A percentile compares a stretch with the other conserved stretches of the same genome.
phyloP scores from a whole-genome alignment of 73 alveolate species.

The Blepharisma japonicum region DNA sequence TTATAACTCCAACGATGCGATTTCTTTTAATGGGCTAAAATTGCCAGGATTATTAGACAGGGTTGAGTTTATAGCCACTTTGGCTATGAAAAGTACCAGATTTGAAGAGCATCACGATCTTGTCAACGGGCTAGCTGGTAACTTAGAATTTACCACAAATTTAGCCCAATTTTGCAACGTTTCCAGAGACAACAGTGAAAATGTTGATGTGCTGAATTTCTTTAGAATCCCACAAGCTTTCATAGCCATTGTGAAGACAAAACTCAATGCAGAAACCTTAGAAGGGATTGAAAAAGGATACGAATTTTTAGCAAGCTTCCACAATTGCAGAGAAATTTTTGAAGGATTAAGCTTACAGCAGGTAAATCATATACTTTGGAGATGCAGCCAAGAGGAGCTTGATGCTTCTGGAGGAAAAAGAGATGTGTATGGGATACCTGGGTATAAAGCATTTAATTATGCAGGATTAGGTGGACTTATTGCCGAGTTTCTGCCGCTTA shows the following conservation, averaged over 20 bases:
- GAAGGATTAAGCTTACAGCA: slow-evolving; percentile 38
- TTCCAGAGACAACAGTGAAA: too few species aligned
- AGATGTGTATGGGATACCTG: slow-evolving; percentile 59
- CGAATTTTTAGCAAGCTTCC: background rate
- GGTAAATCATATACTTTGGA: slow-evolving; percentile 47
- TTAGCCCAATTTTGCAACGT: too few species aligned
- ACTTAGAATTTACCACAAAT: too few species aligned
- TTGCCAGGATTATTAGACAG: background rate
- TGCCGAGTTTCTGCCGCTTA: background rate
- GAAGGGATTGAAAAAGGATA: background rate
- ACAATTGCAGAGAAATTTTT: slow-evolving; percentile 28
- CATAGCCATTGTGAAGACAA: background rate
- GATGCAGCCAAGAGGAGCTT: slow-evolving; percentile 68
- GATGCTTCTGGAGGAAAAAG: slow-evolving; percentile 48
- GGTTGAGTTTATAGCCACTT: background rate
- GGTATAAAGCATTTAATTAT: slow-evolving; percentile 44
- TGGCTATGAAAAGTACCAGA: background rate
- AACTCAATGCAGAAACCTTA: background rate
- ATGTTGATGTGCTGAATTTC: background rate
- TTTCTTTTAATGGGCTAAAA: background rate
- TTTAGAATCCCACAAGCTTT: slow-evolving; percentile 3
- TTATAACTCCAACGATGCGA: background rate
- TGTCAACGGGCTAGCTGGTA: background rate
- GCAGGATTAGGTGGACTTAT: slow-evolving; percentile 51
- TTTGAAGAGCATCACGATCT: background rate